Conservation (phyloP, 768 basidiomycete species). For the Hebeloma cylindrosporum region DNA sequence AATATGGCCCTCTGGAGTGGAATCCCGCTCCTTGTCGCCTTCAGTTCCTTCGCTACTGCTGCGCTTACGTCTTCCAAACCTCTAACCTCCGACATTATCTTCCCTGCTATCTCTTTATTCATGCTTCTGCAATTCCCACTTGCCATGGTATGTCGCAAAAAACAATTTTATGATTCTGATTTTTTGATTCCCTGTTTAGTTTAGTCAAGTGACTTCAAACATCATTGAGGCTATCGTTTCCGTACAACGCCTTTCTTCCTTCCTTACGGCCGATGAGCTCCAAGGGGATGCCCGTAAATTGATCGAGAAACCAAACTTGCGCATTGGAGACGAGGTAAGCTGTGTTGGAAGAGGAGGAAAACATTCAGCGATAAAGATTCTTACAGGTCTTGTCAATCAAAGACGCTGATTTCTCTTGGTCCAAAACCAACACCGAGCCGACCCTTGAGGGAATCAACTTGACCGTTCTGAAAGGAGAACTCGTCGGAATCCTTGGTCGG, state of each 20-base stretch:
- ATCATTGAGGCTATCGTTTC: slow-evolving; percentile 88
- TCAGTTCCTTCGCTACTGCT: slow-evolving; percentile 79
- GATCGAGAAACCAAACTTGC: slow-evolving; percentile 40
- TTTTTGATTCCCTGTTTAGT: slow-evolving; percentile 47
- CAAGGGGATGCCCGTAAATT: slow-evolving; percentile 74
- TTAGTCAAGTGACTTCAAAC: slow-evolving; percentile 71
- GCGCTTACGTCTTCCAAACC: slow-evolving; percentile 61
- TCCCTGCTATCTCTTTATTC: slow-evolving; percentile 93
- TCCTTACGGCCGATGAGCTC: slow-evolving; percentile 77
- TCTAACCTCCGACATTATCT: slow-evolving; percentile 88
- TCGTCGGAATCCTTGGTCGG: slow-evolving; percentile 82
- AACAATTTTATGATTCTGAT: slow-evolving; percentile 1
- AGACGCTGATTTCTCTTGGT: slow-evolving; percentile 85
- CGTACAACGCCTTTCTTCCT: slow-evolving; percentile 71
- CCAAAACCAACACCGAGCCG: slow-evolving; percentile 50
- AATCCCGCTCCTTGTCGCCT: slow-evolving; percentile 73
- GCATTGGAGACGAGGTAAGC: slow-evolving; percentile 61
- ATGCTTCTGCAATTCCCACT: slow-evolving; percentile 86
- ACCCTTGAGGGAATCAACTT: slow-evolving; percentile 79
- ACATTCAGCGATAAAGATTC: neutral
- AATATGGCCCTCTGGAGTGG: slow-evolving; percentile 67
- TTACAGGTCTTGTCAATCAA: slow-evolving; percentile 62
- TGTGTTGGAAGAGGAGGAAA: too few species aligned
- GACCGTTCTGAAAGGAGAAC: slow-evolving; percentile 75
- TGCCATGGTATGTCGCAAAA: slow-evolving; percentile 57